Base-by-base conservation (phyloP, 179 eudicot species). In the Silene vulgaris region DNA sequence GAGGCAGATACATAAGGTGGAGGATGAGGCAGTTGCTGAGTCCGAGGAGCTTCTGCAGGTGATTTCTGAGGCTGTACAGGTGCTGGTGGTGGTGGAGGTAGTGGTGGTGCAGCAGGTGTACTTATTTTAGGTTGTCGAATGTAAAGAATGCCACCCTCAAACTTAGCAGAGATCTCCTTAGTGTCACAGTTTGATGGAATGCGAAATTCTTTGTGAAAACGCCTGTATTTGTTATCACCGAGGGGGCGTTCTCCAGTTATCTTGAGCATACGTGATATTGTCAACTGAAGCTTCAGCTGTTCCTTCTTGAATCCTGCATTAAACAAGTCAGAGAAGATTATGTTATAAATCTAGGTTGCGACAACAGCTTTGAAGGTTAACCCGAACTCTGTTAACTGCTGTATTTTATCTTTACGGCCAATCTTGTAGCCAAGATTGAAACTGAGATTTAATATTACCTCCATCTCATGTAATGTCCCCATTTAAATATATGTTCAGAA, bases 271-370 rank as follows among this genome's bases (percentile, higher is more conserved):
- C 82, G 74, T 3, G 89, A 40, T 52, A 71, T 19, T 0, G 85
- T 79, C 45, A 89, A 56, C 50, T 87, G 93, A 75, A 88, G 86
- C 79, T 80, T 86, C 70, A 89, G 54, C 54, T 88, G 89, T 26
- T 89, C 90, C 78, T 85, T 89, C 70, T 73, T 82, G 30, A 83
- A 89, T 4, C 90, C 97, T 91, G 88, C 62, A 72, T 32, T 23
- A 2, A 57, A 0, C 19, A 19, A 37, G n/a, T 28, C 45, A 57
- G 23, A 54, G 13, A 20, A 30, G n/a, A 30, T 28, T 0, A 32
- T 4, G 48, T 65, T 71, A 35, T 29, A 40, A 8, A 40, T 40
- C 48, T 40, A 40, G 48, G 48, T 8, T 40, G 11, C 48, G 48
- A 8, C 48, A 40, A 9, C 11, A 5, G 7, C n/a, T 26, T 64